Evolutionary conservation across 2,329 filamentous ascomycete genomes (phyloP), one percentile per base, ranked within the genome.

Genomic region (Neopestalotiopsis rosae): DNA sequence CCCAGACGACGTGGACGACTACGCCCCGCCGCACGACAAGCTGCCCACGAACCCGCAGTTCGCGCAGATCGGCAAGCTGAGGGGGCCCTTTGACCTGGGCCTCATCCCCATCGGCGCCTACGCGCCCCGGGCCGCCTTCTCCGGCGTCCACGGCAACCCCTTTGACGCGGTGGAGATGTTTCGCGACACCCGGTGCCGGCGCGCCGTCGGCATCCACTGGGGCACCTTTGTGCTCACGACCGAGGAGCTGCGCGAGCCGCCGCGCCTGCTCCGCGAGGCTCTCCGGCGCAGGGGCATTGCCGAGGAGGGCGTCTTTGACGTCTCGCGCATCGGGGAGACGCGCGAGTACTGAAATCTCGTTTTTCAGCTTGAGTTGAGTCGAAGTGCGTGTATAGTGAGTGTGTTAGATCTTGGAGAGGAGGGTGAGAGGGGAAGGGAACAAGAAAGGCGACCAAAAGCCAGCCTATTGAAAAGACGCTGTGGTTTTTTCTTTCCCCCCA

Each of bases 41-140:
- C 81, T 91, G 17, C 94, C 95, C 4, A 82, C 85, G 28, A 97
- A 93, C 77, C 95, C 95, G 7, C 94, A 94, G 64, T 98, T 98
- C 82, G 88, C 89, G 71, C 87, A 97, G 79, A 94, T 98, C 71
- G 95, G 95, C 70, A 82, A 89, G 17, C 86, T 91, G 66, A 87
- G 94, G 42, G 95, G 95, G 0, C 94, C 94, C 0, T 97, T 98
- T 75, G 94, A 98, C 78, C 87, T 98, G 6, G 95, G 95, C 0
- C 82, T 98, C 67, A 96, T 98, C 72, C 95, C 95, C 52, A 98
- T 98, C 73, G 95, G 95, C 66, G 95, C 95, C 1, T 98, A 98
- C 80, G 85, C 89, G 69, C 93, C 92, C 0, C 86, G 93, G 30
- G 81, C 79, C 68, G 79, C 96, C 71, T 95, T 96, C 85, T 94